These are phyloP conservation scores for Euphorbia neoarborescens DNA, from an alignment of 441 rosid genomes.

Conservation along the genomic window DNA sequence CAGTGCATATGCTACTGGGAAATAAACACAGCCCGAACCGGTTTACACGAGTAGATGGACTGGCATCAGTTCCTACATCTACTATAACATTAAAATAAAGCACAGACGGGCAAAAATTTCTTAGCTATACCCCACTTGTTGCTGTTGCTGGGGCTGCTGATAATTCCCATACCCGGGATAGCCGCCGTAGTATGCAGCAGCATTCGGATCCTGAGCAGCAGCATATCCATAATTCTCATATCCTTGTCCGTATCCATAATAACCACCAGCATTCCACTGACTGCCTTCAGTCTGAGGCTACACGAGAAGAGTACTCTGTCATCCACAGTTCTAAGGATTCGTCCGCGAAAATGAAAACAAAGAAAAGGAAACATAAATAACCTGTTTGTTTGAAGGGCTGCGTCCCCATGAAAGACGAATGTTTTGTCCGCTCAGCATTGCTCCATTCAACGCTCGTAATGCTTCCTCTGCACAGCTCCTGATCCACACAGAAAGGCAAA, in stretches of 20 bases:
- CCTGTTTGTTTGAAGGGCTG: constrained; percentile 82
- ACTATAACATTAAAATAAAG: constrained; percentile 1
- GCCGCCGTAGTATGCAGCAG: constrained; percentile 55
- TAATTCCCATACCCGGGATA: constrained; percentile 65
- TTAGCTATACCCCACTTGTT: constrained; percentile 57
- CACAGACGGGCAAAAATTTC: constrained; percentile 4
- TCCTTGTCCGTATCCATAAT: constrained; percentile 39
- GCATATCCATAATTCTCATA: constrained; percentile 71
- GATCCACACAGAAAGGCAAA: constrained; percentile 18
- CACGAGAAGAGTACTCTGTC: constrained; percentile 1
- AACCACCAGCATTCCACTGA: constrained; percentile 35
- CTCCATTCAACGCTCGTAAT: constrained; percentile 53
- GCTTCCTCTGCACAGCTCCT: constrained; percentile 95
- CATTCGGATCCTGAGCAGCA: constrained; percentile 61
- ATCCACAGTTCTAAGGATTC: neutral
- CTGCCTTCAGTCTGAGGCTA: constrained; percentile 46
- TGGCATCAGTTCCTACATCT: neutral
- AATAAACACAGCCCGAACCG: constrained; percentile 21
- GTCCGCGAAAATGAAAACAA: neutral
- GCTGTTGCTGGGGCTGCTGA: constrained; percentile 37
- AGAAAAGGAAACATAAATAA: constrained; percentile 8
- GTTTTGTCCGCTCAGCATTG: constrained; percentile 63
- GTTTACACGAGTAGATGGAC: constrained; percentile 12
- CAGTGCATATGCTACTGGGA: constrained; percentile 22
- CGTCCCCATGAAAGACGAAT: constrained; percentile 96